Conservation (phyloP, 1,139 yeast species). For the Nadsonia starkeyi-henricii region DNA sequence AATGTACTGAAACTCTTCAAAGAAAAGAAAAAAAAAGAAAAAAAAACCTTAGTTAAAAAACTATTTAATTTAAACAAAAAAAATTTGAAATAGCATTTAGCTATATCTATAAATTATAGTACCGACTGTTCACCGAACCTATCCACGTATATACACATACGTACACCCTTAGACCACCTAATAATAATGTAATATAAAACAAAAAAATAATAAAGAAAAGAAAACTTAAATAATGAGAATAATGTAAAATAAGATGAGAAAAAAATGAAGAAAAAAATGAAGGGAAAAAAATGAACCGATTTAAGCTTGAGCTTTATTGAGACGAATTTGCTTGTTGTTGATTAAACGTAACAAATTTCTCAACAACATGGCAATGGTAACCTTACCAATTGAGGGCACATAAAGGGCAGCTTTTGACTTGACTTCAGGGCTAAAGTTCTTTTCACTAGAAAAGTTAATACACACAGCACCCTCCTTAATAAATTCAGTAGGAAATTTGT, state of each 20-base stretch:
- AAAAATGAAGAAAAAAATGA: background rate
- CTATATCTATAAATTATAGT: no score
- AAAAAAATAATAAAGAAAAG: background rate
- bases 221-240: background rate
- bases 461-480: slow-evolving; percentile 82
- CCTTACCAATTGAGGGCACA: slow-evolving; percentile 93
- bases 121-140: no score
- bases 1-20: no score
- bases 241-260: background rate
- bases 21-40: no score
- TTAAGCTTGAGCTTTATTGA: background rate
- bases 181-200: no score
- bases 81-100: no score
- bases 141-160: no score
- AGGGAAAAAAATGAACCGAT: background rate
- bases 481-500: slow-evolving; percentile 73
- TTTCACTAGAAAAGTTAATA: slow-evolving; percentile 77
- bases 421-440: slow-evolving; percentile 69
- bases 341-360: slow-evolving; percentile 74
- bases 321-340: slow-evolving; percentile 36
- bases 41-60: no score
- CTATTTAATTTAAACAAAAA: no score
- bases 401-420: slow-evolving; percentile 78
- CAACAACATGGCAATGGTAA: slow-evolving; percentile 84
- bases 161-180: no score